These are phyloP conservation scores for Paraphaeosphaeria minitans DNA, from an alignment of 2,329 filamentous ascomycete genomes.

Conservation along the genomic window DNA sequence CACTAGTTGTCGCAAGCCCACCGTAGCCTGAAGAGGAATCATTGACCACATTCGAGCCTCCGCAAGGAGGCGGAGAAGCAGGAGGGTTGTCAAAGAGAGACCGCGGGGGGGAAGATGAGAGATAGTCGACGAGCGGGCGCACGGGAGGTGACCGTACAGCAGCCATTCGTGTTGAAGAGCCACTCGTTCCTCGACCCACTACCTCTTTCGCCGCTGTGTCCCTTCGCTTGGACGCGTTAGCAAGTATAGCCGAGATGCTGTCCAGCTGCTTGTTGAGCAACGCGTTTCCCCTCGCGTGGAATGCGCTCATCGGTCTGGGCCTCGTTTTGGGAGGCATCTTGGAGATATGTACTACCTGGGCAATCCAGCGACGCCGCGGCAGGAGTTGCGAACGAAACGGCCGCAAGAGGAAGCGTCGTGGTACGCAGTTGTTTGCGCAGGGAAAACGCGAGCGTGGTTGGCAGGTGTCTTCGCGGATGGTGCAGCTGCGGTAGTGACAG, in stretches of 20 bases:
- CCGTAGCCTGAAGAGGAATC: neutral
- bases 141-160: neutral
- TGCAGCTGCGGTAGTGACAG: neutral
- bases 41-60: too few relatives aligned
- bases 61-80: neutral
- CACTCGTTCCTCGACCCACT: neutral
- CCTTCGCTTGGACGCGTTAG: conserved; percentile 20
- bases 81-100: neutral
- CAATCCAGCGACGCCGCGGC: neutral
- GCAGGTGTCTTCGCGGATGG: neutral
- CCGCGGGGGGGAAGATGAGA: neutral
- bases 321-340: neutral
- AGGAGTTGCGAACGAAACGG: neutral
- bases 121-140: neutral
- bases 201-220: conserved; percentile 14
- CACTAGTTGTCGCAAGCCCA: neutral
- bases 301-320: conserved; percentile 6
- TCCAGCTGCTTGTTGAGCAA: conserved; percentile 22
- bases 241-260: conserved; percentile 23
- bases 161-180: neutral
- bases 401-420: neutral
- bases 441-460: neutral
- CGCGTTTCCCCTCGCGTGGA: neutral
- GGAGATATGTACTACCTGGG: neutral
- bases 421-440: neutral